These are phyloP conservation scores for Wallacemonas sp. DNA, from an alignment of 208 protist genomes.

Conservation along the genomic window DNA sequence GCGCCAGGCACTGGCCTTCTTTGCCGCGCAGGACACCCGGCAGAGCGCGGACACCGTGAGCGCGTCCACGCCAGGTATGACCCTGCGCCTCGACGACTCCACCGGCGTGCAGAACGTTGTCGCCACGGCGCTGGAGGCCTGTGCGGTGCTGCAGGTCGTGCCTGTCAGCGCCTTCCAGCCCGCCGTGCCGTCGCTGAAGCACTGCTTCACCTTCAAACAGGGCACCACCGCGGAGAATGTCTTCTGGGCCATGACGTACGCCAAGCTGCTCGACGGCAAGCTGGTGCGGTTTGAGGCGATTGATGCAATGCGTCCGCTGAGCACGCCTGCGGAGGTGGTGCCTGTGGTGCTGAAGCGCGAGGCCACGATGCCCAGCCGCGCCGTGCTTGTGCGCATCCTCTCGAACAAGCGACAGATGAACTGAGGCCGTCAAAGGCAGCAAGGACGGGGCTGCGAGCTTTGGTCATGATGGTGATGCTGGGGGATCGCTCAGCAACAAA, in stretches of 20 bases:
- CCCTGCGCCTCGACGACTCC: constrained; percentile 25
- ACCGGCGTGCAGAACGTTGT: constrained; percentile 89
- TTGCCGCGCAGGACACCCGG: constrained; percentile 10
- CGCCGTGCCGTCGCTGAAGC: constrained; percentile 49
- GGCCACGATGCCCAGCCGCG: constrained; percentile 48
- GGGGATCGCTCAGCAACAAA: too few species aligned
- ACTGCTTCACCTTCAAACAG: constrained; percentile 77
- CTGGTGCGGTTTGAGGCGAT: constrained; percentile 85
- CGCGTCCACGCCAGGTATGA: too few species aligned
- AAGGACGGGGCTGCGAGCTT: too few species aligned
- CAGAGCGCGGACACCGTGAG: too few species aligned
- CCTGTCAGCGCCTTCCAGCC: constrained; percentile 64
- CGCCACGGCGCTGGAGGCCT: constrained; percentile 61
- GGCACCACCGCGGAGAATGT: constrained; percentile 72
- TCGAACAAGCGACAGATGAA: constrained; percentile 81
- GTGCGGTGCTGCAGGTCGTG: constrained; percentile 53
- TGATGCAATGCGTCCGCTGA: constrained; percentile 14
- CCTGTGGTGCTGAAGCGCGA: constrained; percentile 44
- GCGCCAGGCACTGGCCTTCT: constrained; percentile 35
- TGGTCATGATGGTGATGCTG: too few species aligned
- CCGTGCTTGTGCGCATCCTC: constrained; percentile 72
- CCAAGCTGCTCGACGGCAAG: constrained; percentile 74
- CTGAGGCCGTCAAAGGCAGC: constrained; percentile 18
- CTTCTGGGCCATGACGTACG: constrained; percentile 63
- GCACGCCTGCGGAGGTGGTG: constrained; percentile 7